phyloP scores from a whole-genome alignment of 208 protist species.

The Acanthamoeba comandoni region DNA sequence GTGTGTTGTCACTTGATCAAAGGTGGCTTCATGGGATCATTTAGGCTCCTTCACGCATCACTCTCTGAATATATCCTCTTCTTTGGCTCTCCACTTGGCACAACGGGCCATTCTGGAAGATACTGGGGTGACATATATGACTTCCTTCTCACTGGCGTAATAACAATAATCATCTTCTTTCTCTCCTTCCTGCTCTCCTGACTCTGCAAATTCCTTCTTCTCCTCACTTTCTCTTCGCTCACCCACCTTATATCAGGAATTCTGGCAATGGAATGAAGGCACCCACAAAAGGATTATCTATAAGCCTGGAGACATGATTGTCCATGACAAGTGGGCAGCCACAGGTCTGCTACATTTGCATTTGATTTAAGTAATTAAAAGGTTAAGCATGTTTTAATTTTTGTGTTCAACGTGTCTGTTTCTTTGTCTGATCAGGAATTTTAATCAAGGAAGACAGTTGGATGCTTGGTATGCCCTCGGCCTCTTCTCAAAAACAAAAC shows the following conservation, averaged over 20 bases:
- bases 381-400: neutral
- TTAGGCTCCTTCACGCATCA: conserved; percentile 72
- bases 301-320: conserved; percentile 39
- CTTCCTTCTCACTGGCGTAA: conserved; percentile 62
- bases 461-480: conserved; percentile 49
- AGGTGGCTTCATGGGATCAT: conserved; percentile 68
- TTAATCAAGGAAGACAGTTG: conserved; percentile 69
- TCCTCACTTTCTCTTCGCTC: neutral
- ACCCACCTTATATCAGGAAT: neutral
- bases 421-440: neutral
- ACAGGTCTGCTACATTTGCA: neutral
- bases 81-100: conserved; percentile 61
- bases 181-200: neutral
- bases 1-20: neutral
- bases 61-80: conserved; percentile 74
- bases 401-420: neutral
- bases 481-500: neutral
- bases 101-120: conserved; percentile 63
- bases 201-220: neutral
- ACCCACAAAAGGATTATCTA: conserved; percentile 16
- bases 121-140: conserved; percentile 72
- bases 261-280: conserved; percentile 67
- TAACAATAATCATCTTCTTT: neutral
- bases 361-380: no score
- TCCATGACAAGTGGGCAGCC: conserved; percentile 48